Evolutionary conservation across 805 yeast genomes (phyloP), one percentile per base, ranked within the genome.

Genomic region (Kluyveromyces aestuarii): DNA sequence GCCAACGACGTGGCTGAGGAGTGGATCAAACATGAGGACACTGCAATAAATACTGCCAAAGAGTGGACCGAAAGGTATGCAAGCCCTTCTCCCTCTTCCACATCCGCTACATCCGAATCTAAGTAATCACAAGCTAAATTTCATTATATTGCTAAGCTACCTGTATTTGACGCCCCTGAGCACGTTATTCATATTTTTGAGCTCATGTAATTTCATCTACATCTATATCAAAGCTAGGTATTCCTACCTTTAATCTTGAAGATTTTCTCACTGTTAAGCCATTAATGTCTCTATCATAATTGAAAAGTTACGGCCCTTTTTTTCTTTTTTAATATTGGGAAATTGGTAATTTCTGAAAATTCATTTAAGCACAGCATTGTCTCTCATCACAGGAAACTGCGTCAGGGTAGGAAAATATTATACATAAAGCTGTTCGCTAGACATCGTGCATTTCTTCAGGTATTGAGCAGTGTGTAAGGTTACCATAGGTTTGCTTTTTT

Each of bases 1-100:
- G 98, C 98, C 17, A 93, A 93, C 61, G 98, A 93, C 56, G 99
- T 93, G 39, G 99, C 99, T 2, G 90, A 88, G 57, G 91, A 86
- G 52, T 93, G 99, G 97, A 84, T 91, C 62, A 84, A 80, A 54
- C 80, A 93, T 59, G 95, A 89, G 67, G 71, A 74, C 39, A 73
- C 73, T 52, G 99, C 98, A 19, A 82, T 89, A 47, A 76, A 70
- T 13, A 89, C 84, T 19, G 99, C 98, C 8, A 70, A 61, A 54
- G 65, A 67, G 48, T 72, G 76, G 77, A 73, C 77, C 2, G 48
- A 54, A 27, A 50, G 54, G 27, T 69, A 63, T 52, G 75, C 75
- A 16, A 54, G 44, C 17, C 10, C 21, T 37, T 37, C 21, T 37
- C 17, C 21, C 17, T 37, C 40, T 37, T 17, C 40, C 21, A 3